phyloP scores from a whole-genome alignment of 2,329 filamentous ascomycete genomes.

The Arthrobotrys conoides region DNA sequence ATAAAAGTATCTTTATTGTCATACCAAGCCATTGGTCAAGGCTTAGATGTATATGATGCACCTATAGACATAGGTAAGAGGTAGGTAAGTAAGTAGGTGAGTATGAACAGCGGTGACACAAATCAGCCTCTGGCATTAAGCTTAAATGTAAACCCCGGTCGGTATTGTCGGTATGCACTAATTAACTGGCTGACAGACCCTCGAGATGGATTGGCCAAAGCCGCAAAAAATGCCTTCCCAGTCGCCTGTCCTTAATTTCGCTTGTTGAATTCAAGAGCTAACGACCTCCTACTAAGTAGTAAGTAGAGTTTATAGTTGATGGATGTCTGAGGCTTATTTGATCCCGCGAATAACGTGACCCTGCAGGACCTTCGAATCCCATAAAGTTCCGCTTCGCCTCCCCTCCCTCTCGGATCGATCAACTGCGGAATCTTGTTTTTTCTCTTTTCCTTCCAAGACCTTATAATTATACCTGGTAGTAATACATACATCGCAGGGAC shows the following conservation, averaged over 20 bases:
- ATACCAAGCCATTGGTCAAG: too few species aligned
- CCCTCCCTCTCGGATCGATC: background rate
- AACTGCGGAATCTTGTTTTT: conserved; percentile 2
- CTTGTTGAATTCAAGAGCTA: conserved; percentile 29
- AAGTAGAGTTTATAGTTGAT: conserved; percentile 11
- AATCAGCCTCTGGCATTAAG: conserved; percentile 20
- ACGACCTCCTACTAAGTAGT: conserved; percentile 4
- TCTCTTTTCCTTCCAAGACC: conserved; percentile 3
- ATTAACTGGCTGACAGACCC: background rate
- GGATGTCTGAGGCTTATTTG: conserved; percentile 17
- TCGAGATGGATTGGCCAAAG: conserved; percentile 35
- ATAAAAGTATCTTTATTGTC: background rate
- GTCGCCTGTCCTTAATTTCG: conserved; percentile 53
- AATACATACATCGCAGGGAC: background rate
- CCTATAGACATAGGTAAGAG: too few species aligned
- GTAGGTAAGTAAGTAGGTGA: too few species aligned
- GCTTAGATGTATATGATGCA: background rate
- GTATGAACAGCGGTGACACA: conserved; percentile 15
- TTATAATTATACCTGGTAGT: too few species aligned
- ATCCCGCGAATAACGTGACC: conserved; percentile 40
- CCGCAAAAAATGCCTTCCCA: conserved; percentile 41
- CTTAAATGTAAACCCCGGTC: conserved; percentile 3
- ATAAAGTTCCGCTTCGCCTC: conserved; percentile 44
- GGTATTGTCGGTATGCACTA: too few species aligned
- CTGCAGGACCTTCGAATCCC: background rate